Conservation (phyloP, 2,329 filamentous ascomycete species). For the Verticillium nubilum region DNA sequence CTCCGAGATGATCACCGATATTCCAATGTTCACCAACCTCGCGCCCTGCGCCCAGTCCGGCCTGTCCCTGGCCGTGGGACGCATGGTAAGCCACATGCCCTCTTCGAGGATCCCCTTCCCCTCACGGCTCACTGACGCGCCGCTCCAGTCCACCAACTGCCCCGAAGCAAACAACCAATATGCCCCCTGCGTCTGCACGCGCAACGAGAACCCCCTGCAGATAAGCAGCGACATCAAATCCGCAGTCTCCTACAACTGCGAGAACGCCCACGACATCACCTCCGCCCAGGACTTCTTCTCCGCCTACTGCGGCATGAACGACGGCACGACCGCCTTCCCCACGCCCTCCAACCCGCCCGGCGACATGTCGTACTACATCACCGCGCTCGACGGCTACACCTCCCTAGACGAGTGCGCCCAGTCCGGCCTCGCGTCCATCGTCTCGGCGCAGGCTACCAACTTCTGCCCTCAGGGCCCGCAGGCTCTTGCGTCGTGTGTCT, state of each 20-base stretch:
- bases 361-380: constrained; percentile 51
- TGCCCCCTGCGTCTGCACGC: constrained; percentile 47
- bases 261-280: constrained; percentile 38
- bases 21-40: constrained; percentile 35
- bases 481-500: constrained; percentile 46
- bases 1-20: constrained; percentile 43
- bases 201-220: constrained; percentile 39
- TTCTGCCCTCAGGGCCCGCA: constrained; percentile 40
- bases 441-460: constrained; percentile 29
- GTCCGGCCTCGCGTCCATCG: constrained; percentile 33
- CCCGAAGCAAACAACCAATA: constrained; percentile 32
- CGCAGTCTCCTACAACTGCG: constrained; percentile 38
- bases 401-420: constrained; percentile 39
- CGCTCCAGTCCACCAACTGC: constrained; percentile 17
- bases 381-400: constrained; percentile 40
- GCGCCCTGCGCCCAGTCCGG: constrained; percentile 36
- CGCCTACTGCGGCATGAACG: constrained; percentile 45
- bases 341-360: constrained; percentile 40
- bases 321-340: constrained; percentile 44
- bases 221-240: constrained; percentile 37
- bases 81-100: constrained; percentile 15
- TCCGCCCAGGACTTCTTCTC: constrained; percentile 45
- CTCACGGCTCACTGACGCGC: not conserved
- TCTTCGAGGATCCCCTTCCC: not conserved
- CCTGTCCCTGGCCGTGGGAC: constrained; percentile 32